phyloP scores from a whole-genome alignment of 257 asterid genomes.

The Solanum corneliomulleri region DNA sequence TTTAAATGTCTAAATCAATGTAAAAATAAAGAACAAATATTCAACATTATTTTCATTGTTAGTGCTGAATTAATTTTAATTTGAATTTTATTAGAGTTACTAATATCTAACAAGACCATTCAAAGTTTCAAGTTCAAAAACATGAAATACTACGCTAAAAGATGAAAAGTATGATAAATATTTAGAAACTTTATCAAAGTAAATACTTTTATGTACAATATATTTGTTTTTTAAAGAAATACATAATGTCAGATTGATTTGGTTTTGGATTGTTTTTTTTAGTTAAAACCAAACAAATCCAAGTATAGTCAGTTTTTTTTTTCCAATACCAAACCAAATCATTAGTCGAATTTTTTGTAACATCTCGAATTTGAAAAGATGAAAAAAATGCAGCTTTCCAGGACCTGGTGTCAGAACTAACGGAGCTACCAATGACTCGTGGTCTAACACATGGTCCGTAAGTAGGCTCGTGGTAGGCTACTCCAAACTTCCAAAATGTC shows the following conservation, averaged over 20 bases:
- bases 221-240: too few relatives aligned
- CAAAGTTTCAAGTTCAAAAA: neutral
- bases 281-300: neutral
- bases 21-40: too few relatives aligned
- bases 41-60: neutral
- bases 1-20: neutral
- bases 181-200: neutral
- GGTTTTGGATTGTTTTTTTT: neutral
- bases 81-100: neutral
- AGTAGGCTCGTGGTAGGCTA: too few relatives aligned
- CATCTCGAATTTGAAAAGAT: too few relatives aligned
- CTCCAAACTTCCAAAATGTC: too few relatives aligned
- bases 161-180: neutral
- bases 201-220: neutral
- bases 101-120: neutral
- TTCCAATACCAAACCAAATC: too few relatives aligned
- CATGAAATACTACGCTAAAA: neutral
- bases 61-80: neutral
- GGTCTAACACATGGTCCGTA: too few relatives aligned
- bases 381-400: too few relatives aligned
- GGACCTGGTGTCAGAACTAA: too few relatives aligned
- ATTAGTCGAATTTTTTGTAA: neutral
- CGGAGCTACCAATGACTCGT: too few relatives aligned
- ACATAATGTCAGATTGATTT: neutral
- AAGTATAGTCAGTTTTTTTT: too few relatives aligned